Evolutionary conservation across 163 green algal genomes (phyloP).

Genomic region (Volvox carteri): DNA sequence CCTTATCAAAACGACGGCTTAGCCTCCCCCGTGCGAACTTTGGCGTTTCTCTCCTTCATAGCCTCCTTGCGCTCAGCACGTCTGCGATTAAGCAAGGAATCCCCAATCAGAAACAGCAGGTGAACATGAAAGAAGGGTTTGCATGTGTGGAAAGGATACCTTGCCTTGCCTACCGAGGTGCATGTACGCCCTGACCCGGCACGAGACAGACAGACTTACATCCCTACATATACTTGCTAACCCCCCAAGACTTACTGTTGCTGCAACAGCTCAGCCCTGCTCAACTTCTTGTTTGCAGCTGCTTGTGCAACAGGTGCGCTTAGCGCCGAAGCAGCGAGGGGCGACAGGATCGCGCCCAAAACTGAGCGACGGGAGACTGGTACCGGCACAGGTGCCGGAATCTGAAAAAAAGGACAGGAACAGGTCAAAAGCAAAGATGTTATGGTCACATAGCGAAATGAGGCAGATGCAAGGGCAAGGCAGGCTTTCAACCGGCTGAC

Average conservation of each 20-base stretch:
- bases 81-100: not conserved
- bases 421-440: not conserved
- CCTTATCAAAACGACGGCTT: constrained; percentile 34
- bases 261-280: constrained; percentile 12
- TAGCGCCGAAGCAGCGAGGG: not conserved
- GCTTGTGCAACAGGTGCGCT: not conserved
- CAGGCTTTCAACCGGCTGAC: constrained; percentile 6
- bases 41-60: constrained; percentile 7
- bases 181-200: no score
- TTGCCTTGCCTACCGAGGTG: no score
- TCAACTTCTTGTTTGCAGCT: constrained; percentile 23
- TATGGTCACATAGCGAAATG: no score
- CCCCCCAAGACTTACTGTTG: constrained; percentile 35
- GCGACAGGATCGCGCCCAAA: not conserved
- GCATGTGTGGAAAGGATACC: not conserved
- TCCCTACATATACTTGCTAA: not conserved
- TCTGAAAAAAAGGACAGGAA: not conserved
- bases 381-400: not conserved
- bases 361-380: not conserved
- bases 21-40: constrained; percentile 16
- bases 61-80: constrained; percentile 51
- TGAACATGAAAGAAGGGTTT: not conserved
- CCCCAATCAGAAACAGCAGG: not conserved
- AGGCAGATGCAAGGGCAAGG: no score
- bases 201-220: not conserved